Evolutionary conservation across 2,329 filamentous ascomycete species (phyloP).

Genomic region (Fulvia fulva): DNA sequence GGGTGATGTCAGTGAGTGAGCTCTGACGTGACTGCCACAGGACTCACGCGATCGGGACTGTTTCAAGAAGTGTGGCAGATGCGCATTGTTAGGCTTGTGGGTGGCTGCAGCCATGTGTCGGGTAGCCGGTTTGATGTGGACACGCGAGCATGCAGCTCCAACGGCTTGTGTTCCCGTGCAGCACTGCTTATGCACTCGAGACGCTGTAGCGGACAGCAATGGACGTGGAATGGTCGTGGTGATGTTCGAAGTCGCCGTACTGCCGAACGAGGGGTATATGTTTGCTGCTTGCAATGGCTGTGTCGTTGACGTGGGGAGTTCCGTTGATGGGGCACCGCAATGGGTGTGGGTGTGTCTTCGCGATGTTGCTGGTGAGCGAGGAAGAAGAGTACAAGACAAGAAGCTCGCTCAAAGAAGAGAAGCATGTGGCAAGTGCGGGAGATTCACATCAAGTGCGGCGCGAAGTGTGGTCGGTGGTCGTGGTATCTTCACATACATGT

Average conservation of each 20-base stretch:
- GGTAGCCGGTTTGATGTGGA: neutral
- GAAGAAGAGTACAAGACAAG: neutral
- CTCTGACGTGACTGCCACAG: neutral
- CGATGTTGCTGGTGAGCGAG: neutral
- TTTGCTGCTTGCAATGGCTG: neutral
- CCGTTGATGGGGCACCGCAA: neutral
- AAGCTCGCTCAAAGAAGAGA: neutral
- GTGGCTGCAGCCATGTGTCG: constrained; percentile 19
- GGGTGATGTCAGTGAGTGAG: constrained; percentile 13
- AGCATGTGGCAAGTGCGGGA: neutral
- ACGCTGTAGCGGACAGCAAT: constrained; percentile 1
- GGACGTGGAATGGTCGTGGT: neutral
- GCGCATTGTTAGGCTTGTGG: constrained; percentile 5
- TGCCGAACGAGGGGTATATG: neutral
- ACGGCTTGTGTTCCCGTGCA: neutral
- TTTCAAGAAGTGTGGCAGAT: constrained; percentile 52
- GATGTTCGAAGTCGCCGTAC: neutral
- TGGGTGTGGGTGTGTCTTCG: neutral
- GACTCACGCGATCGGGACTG: constrained; percentile 44
- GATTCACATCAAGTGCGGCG: neutral
- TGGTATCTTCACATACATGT: neutral
- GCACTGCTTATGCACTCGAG: neutral
- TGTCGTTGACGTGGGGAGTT: neutral
- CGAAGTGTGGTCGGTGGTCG: neutral
- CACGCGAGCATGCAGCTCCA: constrained; percentile 7